phyloP scores from a whole-genome alignment of 2,329 filamentous ascomycete genomes.

The Beauveria medogensis region DNA sequence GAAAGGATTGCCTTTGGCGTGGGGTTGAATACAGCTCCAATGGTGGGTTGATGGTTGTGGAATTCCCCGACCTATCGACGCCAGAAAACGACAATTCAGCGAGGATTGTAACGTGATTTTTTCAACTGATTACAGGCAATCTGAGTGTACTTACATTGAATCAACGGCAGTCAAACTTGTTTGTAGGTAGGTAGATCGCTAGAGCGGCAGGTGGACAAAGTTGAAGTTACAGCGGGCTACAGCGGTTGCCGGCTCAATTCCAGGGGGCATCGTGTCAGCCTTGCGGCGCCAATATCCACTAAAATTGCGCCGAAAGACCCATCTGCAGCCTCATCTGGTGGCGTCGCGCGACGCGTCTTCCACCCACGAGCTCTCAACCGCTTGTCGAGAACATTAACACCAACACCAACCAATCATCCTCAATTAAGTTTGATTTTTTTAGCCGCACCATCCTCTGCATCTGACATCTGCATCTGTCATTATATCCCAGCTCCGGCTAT shows the following conservation, averaged over 20 bases:
- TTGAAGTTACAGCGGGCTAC: background rate
- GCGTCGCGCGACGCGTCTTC: constrained; percentile 2
- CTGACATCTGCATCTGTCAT: too few relatives aligned
- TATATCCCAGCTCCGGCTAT: background rate
- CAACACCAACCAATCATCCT: background rate
- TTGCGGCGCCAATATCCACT: background rate
- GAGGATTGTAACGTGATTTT: too few relatives aligned
- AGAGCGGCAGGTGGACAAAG: too few relatives aligned
- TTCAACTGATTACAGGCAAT: too few relatives aligned
- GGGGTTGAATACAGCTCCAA: too few relatives aligned
- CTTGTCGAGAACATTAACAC: background rate
- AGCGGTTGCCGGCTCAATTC: background rate
- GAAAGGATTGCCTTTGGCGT: too few relatives aligned
- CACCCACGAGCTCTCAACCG: background rate
- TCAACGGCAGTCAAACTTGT: background rate
- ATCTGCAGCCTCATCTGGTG: background rate
- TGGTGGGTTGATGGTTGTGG: too few relatives aligned
- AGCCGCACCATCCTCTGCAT: background rate
- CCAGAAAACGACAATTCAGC: too few relatives aligned
- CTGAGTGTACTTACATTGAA: background rate
- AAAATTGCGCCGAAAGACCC: background rate
- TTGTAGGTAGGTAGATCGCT: too few relatives aligned
- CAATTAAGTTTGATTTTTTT: background rate
- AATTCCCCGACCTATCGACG: too few relatives aligned
- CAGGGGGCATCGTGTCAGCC: background rate